Base-by-base conservation (phyloP, 768 basidiomycete species). In the Kwoniella sp. region DNA sequence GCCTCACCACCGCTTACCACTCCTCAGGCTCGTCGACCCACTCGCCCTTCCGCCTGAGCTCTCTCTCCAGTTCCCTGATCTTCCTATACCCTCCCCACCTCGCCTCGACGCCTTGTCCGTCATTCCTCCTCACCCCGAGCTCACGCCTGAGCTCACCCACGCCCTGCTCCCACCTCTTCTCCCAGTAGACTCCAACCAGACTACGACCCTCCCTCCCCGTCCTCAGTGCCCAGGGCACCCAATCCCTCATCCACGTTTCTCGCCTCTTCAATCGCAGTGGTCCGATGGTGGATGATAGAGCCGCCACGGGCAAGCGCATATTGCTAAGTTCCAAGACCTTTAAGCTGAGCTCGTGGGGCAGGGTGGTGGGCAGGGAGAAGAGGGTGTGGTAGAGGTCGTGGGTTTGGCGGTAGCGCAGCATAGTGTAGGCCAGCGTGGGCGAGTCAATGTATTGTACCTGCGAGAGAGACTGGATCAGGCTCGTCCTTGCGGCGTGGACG, bases 351-450 rank as follows among this genome's bases (percentile, higher is more conserved):
- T 99, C 95, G 40, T 86, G 88, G 51, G 87, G 82, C 65, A 93
- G 86, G 56, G 84, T 85, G 52, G 96, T 89, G 0, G 90, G 91
- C 8, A 98, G 80, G 62, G 83, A 83, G 76, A 84, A 84, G 55
- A 98, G 80, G 65, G 88, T 88, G 69, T 99, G 95, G 70, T 96
- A 95, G 62, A 98, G 86, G 76, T 99, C 93, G 75, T 99, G 95
- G 59, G 87, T 93, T 76, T 99, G 92, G 22, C 93, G 85, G 73
- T 98, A 99, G 44, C 93, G 85, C 62, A 92, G 89, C 87, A 99
- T 89, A 49, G 98, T 88, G 73, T 95, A 98, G 22, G 95, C 95
- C 10, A 95, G 81, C 66, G 95, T 92, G 2, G 91, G 90, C 66
- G 96, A 89, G 67, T 87, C 82, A 50, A 98, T 85, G 67, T 96